Base-by-base conservation (phyloP, 1,284 basidiomycete genomes). In the Butyriboletus appendiculatus region DNA sequence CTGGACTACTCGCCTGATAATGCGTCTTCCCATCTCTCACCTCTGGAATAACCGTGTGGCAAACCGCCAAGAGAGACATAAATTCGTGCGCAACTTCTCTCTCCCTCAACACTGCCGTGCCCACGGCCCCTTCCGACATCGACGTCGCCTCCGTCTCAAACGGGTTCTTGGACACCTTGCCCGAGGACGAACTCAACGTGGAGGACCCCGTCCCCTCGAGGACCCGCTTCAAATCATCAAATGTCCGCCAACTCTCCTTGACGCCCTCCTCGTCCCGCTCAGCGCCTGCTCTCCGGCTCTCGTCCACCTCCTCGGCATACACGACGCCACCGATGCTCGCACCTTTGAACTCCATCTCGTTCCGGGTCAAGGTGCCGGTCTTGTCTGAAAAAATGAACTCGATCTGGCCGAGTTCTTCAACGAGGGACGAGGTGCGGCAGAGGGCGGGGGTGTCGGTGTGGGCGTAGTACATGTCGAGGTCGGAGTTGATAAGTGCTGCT, bases 361-460 rank as follows among this genome's bases (percentile, higher is more conserved):
- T 99, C 55, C 94, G 84, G 4, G 96, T 99, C 34, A 99, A 79
- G 0, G 97, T 99, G 5, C 96, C 96, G 0, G 96, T 99, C 78
- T 99, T 99, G 79, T 99, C 97, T 50, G 92, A 95, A 74, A 99
- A 99, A 28, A 99, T 94, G 71, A 96, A 99, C 74, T 97, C 94
- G 61, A 99, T 98, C 73, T 98, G 96, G 0, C 97, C 97, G 12
- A 99, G 86, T 69, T 99, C 97, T 73, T 99, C 97, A 10, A 99
- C 97, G 26, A 99, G 84, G 5, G 94, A 96, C 1, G 95, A 98
- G 0, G 97, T 99, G 20, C 96, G 88, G 70, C 97, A 99, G 10
- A 98, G 80, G 0, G 97, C 97, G 0, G 97, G 94, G 0, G 96
- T 99, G 70, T 99, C 96, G 5, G 96, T 97, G 55, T 81, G 86